A percentile compares a stretch with the other conserved stretches of the same genome.
Evolutionary conservation across 768 basidiomycete genomes (phyloP).

Genomic region (Porpolomopsis calyptriformis): DNA sequence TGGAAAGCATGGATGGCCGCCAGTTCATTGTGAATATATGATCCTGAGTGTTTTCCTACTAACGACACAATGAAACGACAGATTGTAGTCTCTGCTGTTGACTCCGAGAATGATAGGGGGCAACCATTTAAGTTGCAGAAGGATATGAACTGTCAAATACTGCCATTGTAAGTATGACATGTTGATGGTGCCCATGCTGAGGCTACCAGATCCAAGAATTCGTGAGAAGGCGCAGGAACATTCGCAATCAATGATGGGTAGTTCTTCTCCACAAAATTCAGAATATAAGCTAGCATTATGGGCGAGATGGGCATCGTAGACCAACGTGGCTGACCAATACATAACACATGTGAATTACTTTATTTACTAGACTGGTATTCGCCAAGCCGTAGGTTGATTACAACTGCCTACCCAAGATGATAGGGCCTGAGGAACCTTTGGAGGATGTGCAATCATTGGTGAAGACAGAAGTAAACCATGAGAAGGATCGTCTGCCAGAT

Average conservation of each 20-base stretch:
- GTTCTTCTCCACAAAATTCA: no score
- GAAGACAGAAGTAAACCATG: not conserved
- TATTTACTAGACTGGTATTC: no score
- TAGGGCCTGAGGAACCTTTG: not conserved
- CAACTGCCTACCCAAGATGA: not conserved
- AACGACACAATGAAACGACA: conserved; percentile 20
- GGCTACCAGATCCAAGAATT: not conserved
- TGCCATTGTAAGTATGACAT: not conserved
- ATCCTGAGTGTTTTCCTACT: conserved; percentile 13
- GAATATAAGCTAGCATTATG: no score
- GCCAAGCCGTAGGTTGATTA: not conserved
- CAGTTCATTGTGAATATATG: conserved; percentile 15
- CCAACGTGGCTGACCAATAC: no score
- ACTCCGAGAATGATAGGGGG: conserved; percentile 9
- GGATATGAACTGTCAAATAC: not conserved
- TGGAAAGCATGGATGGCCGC: conserved; percentile 26
- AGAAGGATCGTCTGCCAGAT: conserved; percentile 17
- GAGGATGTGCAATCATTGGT: no score
- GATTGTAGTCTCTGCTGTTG: conserved; percentile 18
- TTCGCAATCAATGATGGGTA: not conserved
- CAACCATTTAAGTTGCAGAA: not conserved
- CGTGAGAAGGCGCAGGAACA: not conserved
- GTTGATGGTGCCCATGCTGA: conserved; percentile 1
- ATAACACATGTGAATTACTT: no score
- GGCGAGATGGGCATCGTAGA: no score